phyloP scores from a whole-genome alignment of 148 eudicot species.

The Fagopyrum homotropicum region DNA sequence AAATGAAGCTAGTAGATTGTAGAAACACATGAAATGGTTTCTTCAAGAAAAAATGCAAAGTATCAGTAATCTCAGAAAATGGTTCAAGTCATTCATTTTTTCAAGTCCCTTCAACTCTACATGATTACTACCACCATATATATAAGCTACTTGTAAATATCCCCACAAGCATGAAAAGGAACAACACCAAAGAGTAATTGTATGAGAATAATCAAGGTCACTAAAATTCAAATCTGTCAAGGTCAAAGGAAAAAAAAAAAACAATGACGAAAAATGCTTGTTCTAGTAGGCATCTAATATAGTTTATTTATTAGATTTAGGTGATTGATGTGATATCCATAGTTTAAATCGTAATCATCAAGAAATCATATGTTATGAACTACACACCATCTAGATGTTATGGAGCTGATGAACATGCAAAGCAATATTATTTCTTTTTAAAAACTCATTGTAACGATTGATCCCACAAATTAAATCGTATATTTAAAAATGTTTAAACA shows the following conservation, averaged over 20 bases:
- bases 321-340: too few relatives aligned
- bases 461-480: not conserved
- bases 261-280: too few relatives aligned
- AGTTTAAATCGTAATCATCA: too few relatives aligned
- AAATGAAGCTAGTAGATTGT: too few relatives aligned
- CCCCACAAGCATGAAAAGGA: constrained; percentile 42
- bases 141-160: constrained; percentile 54
- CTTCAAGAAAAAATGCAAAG: too few relatives aligned
- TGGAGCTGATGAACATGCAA: not conserved
- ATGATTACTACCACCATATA: too few relatives aligned
- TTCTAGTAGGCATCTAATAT: too few relatives aligned
- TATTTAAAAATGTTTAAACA: not conserved
- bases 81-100: too few relatives aligned
- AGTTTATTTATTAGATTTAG: too few relatives aligned
- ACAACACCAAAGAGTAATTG: not conserved
- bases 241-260: not conserved
- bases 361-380: not conserved
- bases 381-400: not conserved
- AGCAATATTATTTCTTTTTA: not conserved
- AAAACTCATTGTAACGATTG: not conserved
- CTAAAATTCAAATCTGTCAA: not conserved
- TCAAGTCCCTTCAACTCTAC: too few relatives aligned
- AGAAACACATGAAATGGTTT: too few relatives aligned
- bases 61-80: too few relatives aligned
- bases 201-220: not conserved